Base-by-base conservation (phyloP, 148 eudicot genomes). In the Mesembryanthemum crystallinum region DNA sequence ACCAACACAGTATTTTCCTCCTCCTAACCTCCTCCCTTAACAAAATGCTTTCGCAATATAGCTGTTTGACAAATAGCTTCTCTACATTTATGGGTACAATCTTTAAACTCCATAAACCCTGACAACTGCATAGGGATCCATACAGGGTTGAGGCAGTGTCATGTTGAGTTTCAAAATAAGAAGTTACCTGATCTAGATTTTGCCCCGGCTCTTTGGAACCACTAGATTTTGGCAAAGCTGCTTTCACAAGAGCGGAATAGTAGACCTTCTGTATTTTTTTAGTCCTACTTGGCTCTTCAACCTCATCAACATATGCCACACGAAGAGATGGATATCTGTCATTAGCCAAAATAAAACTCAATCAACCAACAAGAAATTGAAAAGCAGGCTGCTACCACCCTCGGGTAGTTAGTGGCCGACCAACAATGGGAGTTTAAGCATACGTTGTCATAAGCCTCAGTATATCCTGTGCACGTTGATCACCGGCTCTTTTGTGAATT, bases 291-390 rank as follows among this genome's bases (percentile, higher is more conserved):
- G 92, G 84, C 73, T 91, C 96, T 83, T 95, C 99, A 74, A 95
- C 91, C 87, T 95, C 99, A 81, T 95, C 99, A 42, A 95, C 94
- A 75, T 92, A 95, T 32, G 99, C 99, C 71, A 95, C 99, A 71
- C 99, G 98, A 43, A 95, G 92, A 67, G 99, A 95, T 65, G 99
- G 98, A 74, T 95, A 90, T 75, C 98, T 94, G 84, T 71, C 39
- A 75, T 23, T 39, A 85, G 27, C 71, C 72, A 43, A 66, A 13
- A 42, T 30, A 2, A 4, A 25, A 45, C 15, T 24, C 17, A 17
- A 37, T 11, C n/a, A 45, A 69, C 59, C 49, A 23, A 37, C 30
- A 37, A 23, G 32, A 4, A 68, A 17, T 65, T 28, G 7, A 66
- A 27, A 8, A 35, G 52, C 2, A 23, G 72, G 51, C 14, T 23